phyloP scores from a whole-genome alignment of 2,329 filamentous ascomycete species.

The Neofusicoccum cordaticola region DNA sequence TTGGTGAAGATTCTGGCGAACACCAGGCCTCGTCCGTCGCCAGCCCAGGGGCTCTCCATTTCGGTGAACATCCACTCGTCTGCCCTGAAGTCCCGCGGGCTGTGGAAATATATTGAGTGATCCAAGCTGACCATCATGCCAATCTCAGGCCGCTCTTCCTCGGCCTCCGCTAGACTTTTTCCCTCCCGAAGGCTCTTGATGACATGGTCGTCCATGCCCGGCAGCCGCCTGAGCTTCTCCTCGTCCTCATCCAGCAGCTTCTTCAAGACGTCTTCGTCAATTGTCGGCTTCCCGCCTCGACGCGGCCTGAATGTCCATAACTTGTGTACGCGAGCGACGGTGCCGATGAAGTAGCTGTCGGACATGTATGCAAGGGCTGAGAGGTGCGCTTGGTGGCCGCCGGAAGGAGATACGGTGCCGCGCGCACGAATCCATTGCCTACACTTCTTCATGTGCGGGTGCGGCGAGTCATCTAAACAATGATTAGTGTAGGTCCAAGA shows the following conservation, averaged over 20 bases:
- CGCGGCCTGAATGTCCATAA: constrained; percentile 69
- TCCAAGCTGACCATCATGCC: constrained; percentile 87
- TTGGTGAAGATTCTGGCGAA: constrained; percentile 69
- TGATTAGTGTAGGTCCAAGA: constrained; percentile 21
- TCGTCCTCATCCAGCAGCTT: constrained; percentile 46
- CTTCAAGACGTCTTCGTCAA: constrained; percentile 44
- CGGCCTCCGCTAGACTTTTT: constrained; percentile 48
- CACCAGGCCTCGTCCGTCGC: constrained; percentile 73
- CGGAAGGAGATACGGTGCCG: constrained; percentile 69
- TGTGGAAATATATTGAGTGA: constrained; percentile 61
- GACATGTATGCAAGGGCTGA: constrained; percentile 89
- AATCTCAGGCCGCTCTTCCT: constrained; percentile 55
- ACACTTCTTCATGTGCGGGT: constrained; percentile 65
- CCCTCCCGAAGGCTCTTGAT: constrained; percentile 41
- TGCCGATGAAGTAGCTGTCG: constrained; percentile 91
- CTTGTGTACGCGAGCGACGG: constrained; percentile 74
- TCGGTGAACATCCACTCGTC: constrained; percentile 76
- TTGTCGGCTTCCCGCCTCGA: constrained; percentile 34
- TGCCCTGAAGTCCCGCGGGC: constrained; percentile 48
- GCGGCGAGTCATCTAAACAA: constrained; percentile 39
- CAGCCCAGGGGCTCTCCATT: constrained; percentile 78
- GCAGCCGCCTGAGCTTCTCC: constrained; percentile 40
- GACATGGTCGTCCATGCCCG: constrained; percentile 51
- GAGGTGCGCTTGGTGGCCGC: constrained; percentile 77
- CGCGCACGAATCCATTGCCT: constrained; percentile 69